Base-by-base conservation (phyloP, 495 filamentous ascomycete genomes). In the Penicillium cosmopolitanum region DNA sequence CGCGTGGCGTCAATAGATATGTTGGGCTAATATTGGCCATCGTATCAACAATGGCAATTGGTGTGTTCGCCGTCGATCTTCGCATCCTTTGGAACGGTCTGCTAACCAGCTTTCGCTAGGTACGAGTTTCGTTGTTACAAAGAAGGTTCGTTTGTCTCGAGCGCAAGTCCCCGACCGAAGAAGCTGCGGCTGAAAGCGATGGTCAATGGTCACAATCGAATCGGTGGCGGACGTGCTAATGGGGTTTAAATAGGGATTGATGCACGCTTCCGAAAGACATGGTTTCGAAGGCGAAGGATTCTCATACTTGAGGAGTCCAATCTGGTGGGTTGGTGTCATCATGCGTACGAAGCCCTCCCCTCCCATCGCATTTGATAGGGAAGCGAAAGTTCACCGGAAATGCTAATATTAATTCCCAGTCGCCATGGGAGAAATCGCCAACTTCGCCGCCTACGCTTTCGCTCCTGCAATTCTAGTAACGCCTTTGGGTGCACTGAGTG, bases 221-320 rank as follows among this genome's bases (percentile, higher is more conserved):
- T 9, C 5, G 15, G 50, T 28, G 34, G 25, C 19, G 15, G 50
- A 36, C 11, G 5, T 9, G 44, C 72, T 73, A 51, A 77, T 55
- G 31, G 34, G 18, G 65, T 23, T 15, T 18, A 55, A 58, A 48
- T 42, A 96, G 91, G 95, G 95, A 50, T 83, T 98, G 56, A 91
- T 91, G 73, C 90, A 96, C 64, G 89, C 94, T 53, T 90, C 89
- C 63, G 89, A 95, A 77, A 82, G 85, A 68, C 92, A 96, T 75
- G 95, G 96, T 36, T 98, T 98, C 71, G 93, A 97, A 69, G 95
- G 96, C 56, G 95, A 98, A 66, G 96, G 96, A 40, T 98, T 91
- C 73, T 85, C 90, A 74, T 98, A 98, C 77, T 68, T 98, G 58
- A 89, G 85, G 68, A 97, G 86, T 73, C 93, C 95, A 4, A 83